A percentile compares a stretch with the other conserved stretches of the same genome.
These are phyloP conservation scores for Herpetospermum pedunculosum DNA, from an alignment of 306 rosid species.

Conservation along the genomic window DNA sequence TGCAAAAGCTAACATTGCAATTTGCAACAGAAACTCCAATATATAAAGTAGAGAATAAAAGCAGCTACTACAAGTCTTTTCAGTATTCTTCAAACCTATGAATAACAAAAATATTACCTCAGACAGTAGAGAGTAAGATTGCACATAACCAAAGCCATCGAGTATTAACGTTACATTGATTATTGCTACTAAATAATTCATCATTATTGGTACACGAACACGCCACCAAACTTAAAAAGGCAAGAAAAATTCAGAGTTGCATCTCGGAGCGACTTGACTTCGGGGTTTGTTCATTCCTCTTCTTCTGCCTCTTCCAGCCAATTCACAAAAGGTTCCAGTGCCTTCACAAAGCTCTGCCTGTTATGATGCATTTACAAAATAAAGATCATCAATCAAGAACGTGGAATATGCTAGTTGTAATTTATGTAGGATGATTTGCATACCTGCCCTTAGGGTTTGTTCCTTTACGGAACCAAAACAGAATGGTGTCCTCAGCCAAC, in stretches of 20 bases:
- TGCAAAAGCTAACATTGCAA: no score
- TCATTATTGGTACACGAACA: constrained; percentile 1
- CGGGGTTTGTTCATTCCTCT: constrained; percentile 38
- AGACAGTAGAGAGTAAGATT: not conserved
- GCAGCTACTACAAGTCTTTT: not conserved
- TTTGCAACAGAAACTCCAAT: not conserved
- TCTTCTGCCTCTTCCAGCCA: constrained; percentile 99
- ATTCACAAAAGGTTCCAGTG: constrained; percentile 83
- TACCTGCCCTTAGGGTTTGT: constrained; percentile 94
- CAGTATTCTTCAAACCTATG: not conserved
- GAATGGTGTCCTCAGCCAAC: constrained; percentile 94
- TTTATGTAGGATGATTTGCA: constrained; percentile 8
- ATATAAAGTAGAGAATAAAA: not conserved
- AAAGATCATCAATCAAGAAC: no score
- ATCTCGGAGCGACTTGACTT: not conserved
- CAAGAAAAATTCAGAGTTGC: not conserved
- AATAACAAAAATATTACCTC: not conserved
- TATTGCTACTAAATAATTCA: not conserved
- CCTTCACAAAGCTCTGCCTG: constrained; percentile 99
- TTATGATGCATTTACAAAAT: constrained; percentile 24
- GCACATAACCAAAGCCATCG: not conserved
- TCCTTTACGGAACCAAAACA: constrained; percentile 90
- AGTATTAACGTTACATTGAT: not conserved
- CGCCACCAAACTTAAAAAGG: not conserved
- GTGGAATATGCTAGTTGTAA: no score